phyloP scores from a whole-genome alignment of 129 eudicot genomes.

The Tagetes erecta region DNA sequence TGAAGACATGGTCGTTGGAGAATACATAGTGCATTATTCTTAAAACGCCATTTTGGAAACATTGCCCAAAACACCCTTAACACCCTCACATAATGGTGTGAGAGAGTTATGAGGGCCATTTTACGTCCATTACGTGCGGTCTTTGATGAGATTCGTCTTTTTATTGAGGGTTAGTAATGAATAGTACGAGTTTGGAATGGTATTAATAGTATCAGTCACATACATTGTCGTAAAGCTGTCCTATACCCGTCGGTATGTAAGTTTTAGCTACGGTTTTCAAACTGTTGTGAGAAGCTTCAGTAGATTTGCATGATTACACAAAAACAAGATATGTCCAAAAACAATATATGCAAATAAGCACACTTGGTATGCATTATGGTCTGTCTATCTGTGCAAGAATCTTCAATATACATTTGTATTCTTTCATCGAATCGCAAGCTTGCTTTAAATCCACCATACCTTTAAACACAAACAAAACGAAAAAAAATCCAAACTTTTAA shows the following conservation, averaged over 20 bases:
- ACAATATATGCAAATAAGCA: neutral
- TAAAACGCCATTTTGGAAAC: too few relatives aligned
- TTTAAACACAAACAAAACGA: neutral
- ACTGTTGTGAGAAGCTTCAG: neutral
- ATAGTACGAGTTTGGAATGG: too few relatives aligned
- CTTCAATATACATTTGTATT: neutral
- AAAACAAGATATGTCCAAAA: neutral
- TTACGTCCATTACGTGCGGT: too few relatives aligned
- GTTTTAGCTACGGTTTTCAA: neutral
- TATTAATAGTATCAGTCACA: too few relatives aligned
- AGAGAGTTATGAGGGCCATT: too few relatives aligned
- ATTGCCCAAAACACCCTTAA: too few relatives aligned
- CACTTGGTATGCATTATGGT: conserved; percentile 1
- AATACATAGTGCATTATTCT: too few relatives aligned
- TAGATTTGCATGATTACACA: neutral
- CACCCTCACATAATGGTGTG: too few relatives aligned
- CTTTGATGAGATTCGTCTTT: too few relatives aligned
- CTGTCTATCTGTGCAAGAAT: neutral
- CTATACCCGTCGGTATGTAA: neutral
- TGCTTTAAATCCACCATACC: neutral
- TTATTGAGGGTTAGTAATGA: too few relatives aligned
- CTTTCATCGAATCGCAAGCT: neutral
- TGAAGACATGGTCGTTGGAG: too few relatives aligned
- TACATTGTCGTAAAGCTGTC: too few relatives aligned
- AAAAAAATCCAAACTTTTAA: neutral